A percentile compares a stretch with the other conserved stretches of the same genome.
These are phyloP conservation scores for Porcisia deanei DNA, from an alignment of 208 protist genomes.

Conservation along the genomic window DNA sequence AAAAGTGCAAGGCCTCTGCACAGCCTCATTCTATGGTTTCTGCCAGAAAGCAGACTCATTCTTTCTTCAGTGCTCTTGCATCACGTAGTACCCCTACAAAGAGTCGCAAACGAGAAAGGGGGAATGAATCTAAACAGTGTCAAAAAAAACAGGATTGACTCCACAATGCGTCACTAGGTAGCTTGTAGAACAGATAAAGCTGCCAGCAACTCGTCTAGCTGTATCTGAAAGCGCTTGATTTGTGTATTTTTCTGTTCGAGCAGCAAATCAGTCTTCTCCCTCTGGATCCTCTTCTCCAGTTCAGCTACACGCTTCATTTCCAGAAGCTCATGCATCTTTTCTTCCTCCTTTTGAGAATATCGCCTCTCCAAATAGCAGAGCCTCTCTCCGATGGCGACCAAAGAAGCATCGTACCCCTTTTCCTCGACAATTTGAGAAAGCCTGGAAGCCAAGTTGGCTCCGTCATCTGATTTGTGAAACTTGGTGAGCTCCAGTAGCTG, in stretches of 20 bases:
- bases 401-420: constrained; percentile 37
- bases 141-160: constrained; percentile 5
- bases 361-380: constrained; percentile 66
- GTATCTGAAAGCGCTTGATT: constrained; percentile 68
- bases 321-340: constrained; percentile 47
- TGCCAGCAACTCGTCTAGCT: constrained; percentile 74
- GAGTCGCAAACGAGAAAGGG: constrained; percentile 1
- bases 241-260: constrained; percentile 87
- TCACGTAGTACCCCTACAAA: too few relatives aligned
- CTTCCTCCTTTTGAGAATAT: constrained; percentile 61
- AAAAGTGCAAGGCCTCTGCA: not conserved
- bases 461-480: constrained; percentile 3
- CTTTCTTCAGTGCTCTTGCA: not conserved
- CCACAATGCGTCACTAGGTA: constrained; percentile 5
- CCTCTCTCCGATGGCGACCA: constrained; percentile 58
- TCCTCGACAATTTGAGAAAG: constrained; percentile 23
- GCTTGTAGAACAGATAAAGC: constrained; percentile 30
- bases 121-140: not conserved
- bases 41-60: not conserved
- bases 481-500: constrained; percentile 36
- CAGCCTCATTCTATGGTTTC: not conserved
- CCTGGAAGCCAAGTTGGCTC: constrained; percentile 11
- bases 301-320: constrained; percentile 66
- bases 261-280: constrained; percentile 61
- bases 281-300: constrained; percentile 57